phyloP scores from a whole-genome alignment of 2,329 filamentous ascomycete species.

The Aspergillus tamarii region DNA sequence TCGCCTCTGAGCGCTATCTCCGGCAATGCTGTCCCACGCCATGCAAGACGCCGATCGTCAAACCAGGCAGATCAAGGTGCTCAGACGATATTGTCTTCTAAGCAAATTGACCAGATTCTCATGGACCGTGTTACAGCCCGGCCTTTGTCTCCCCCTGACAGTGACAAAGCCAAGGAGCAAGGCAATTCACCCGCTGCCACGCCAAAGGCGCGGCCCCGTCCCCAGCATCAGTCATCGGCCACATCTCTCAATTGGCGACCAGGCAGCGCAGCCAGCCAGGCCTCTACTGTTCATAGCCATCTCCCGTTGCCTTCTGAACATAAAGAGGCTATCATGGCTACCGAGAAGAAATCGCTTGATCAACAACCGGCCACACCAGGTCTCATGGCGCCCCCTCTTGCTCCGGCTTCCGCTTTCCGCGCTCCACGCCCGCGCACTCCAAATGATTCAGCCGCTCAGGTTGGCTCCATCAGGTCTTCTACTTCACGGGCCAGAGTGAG shows the following conservation, averaged over 20 bases:
- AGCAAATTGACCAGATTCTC: slow-evolving; percentile 77
- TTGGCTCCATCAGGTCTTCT: slow-evolving; percentile 49
- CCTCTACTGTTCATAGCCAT: slow-evolving; percentile 52
- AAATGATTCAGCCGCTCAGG: slow-evolving; percentile 52
- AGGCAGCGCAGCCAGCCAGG: slow-evolving; percentile 72
- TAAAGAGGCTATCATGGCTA: slow-evolving; percentile 80
- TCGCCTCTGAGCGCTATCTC: slow-evolving; percentile 66
- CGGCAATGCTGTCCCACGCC: slow-evolving; percentile 53
- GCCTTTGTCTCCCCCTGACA: slow-evolving; percentile 38
- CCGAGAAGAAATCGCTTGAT: slow-evolving; percentile 61
- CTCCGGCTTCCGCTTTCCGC: slow-evolving; percentile 76
- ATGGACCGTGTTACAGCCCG: slow-evolving; percentile 53
- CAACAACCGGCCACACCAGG: slow-evolving; percentile 46
- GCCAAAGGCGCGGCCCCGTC: slow-evolving; percentile 37
- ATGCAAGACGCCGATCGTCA: slow-evolving; percentile 29
- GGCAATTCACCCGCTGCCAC: slow-evolving; percentile 41
- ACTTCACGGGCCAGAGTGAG: slow-evolving; percentile 62
- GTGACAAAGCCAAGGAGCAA: slow-evolving; percentile 33
- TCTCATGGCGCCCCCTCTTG: slow-evolving; percentile 80
- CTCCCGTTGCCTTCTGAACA: slow-evolving; percentile 84
- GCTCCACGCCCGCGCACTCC: slow-evolving; percentile 64
- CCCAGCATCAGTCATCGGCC: slow-evolving; percentile 36
- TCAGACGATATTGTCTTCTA: slow-evolving; percentile 82
- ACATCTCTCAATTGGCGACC: slow-evolving; percentile 58
- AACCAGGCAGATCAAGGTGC: slow-evolving; percentile 70